Evolutionary conservation across 2,329 filamentous ascomycete species (phyloP), one percentile per base, ranked within the genome.

Genomic region (Colletotrichum sp.): DNA sequence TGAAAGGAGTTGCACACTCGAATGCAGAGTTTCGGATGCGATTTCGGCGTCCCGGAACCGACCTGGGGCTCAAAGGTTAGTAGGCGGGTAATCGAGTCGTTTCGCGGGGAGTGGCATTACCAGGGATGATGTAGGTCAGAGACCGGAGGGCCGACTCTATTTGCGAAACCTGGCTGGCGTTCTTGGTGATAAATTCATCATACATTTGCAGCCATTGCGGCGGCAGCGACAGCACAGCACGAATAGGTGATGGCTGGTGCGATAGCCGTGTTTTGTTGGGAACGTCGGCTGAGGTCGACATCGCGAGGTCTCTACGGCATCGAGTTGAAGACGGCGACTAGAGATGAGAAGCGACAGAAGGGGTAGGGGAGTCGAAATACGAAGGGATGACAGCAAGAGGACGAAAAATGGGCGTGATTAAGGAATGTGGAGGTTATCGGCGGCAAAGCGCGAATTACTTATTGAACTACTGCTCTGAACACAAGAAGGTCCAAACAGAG

Each of bases 101-200:
- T 24, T 16, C 18, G 61, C 2, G 8, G 39, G 18, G 32, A 13
- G 78, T 16, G 43, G 43, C 26, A n/a, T 69, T 83, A 93, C 94
- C 96, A 74, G 96, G 97, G 66, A 99, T 97, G 79, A 99, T 96
- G 84, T 99, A 99, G 64, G 96, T 98, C 78, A 99, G 87, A 32
- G 96, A 98, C 52, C 97, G 93, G 82, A 99, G 87, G 16, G 96
- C 95, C 78, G 95, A 98, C 87, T 99, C 97, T 78, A 99, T 96
- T 87, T 98, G 96, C 66, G 95, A 95, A 69, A 99, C 96, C 75
- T 98, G 95, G 82, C 95, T 94, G 77, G 96, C 93, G 84, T 99
- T 99, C 87, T 96, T 97, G 77, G 95, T 94, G 87, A 99, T 96
- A 86, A 99, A 98, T 78, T 97, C 93, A 81, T 93, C 92, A 85